Conservation (phyloP, 768 basidiomycete genomes). For the Tephrocybe sp. region DNA sequence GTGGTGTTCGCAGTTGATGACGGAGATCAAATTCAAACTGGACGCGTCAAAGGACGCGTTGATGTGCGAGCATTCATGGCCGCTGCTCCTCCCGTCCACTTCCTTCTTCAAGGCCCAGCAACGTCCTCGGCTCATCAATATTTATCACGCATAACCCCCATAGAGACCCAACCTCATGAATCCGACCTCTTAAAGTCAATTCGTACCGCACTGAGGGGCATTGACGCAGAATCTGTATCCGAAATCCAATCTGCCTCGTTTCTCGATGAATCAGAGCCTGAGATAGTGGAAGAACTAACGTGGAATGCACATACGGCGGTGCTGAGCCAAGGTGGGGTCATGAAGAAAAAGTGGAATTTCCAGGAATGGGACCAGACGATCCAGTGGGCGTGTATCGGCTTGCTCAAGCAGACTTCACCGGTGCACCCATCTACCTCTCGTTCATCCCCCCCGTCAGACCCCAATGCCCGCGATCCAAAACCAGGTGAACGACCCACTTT, state of each 20-base stretch:
- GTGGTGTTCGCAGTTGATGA: neutral
- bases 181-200: constrained; percentile 54
- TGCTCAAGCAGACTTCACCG: constrained; percentile 51
- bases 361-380: constrained; percentile 67
- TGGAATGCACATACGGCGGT: constrained; percentile 69
- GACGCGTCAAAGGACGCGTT: constrained; percentile 11
- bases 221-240: constrained; percentile 38
- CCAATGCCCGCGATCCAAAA: constrained; percentile 16
- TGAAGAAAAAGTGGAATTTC: constrained; percentile 74
- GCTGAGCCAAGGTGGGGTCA: constrained; percentile 63
- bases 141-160: constrained; percentile 28
- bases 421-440: constrained; percentile 24
- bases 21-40: neutral
- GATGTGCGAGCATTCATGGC: constrained; percentile 10
- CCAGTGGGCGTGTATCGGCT: constrained; percentile 79
- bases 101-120: constrained; percentile 40
- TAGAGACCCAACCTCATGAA: constrained; percentile 23
- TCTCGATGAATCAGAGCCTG: constrained; percentile 33
- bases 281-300: constrained; percentile 60
- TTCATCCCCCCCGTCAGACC: constrained; percentile 27
- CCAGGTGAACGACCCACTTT: constrained; percentile 42
- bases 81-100: constrained; percentile 23
- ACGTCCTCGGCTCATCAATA: constrained; percentile 43
- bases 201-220: constrained; percentile 55
- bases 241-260: constrained; percentile 41